Percentiles rank a stretch among this genome's conserved stretches.
Conservation (phyloP, 1,139 yeast species). For the Geotrichum bryndzae region DNA sequence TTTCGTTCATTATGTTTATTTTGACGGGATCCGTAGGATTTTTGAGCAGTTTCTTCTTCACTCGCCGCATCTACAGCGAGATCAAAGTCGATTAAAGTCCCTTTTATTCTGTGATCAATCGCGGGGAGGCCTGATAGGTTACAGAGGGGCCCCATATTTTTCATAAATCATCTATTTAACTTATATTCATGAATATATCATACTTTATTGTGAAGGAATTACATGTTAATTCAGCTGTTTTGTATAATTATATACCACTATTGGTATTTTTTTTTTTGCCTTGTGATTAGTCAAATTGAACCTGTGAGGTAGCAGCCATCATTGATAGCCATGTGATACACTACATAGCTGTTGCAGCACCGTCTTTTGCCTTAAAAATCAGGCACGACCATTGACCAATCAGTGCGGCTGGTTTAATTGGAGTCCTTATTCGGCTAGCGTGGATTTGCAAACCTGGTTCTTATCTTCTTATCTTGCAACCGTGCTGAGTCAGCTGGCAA, state of each 20-base stretch:
- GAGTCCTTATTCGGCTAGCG: not conserved
- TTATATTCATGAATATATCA: not conserved
- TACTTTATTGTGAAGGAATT: no score
- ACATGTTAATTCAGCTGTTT: no score
- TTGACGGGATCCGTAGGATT: constrained; percentile 89
- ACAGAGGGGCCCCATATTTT: no score
- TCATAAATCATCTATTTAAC: not conserved
- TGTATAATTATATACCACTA: no score
- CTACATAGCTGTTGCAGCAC: not conserved
- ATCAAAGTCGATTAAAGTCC: constrained; percentile 68
- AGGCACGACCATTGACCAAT: not conserved
- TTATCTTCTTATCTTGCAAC: not conserved
- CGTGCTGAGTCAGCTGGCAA: not conserved
- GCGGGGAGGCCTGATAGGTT: not conserved
- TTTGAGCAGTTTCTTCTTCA: constrained; percentile 64
- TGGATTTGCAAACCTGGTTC: not conserved
- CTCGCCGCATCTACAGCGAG: constrained; percentile 72
- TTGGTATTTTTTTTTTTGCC: no score
- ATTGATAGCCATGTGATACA: not conserved
- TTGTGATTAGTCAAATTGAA: no score
- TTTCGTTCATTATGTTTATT: constrained; percentile 66
- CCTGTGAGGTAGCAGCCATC: not conserved
- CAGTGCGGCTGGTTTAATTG: not conserved
- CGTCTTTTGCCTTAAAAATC: no score
- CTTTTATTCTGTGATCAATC: not conserved